These are phyloP conservation scores for Cercophora newfieldiana DNA, from an alignment of 495 filamentous ascomycete species.

Conservation along the genomic window DNA sequence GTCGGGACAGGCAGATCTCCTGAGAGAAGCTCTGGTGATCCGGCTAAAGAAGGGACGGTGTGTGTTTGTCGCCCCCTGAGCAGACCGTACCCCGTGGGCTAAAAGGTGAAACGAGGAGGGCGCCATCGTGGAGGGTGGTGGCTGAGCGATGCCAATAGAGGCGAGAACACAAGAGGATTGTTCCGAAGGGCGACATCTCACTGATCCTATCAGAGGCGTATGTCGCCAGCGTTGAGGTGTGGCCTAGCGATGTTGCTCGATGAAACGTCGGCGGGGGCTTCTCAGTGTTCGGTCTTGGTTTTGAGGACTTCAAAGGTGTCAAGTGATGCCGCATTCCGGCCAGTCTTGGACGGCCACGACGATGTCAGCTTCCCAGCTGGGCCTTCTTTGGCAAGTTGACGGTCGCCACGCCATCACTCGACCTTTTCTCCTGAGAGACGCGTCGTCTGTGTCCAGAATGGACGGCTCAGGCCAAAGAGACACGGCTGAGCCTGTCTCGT, in stretches of 20 bases:
- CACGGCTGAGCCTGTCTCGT: not conserved
- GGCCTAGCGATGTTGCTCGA: not conserved
- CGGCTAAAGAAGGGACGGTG: not conserved
- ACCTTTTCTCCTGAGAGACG: not conserved
- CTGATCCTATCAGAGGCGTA: not conserved
- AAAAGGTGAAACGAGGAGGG: not conserved
- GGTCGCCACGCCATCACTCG: constrained; percentile 14
- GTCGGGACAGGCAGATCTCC: constrained; percentile 1
- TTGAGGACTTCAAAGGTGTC: not conserved
- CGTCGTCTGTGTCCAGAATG: not conserved
- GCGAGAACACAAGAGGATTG: not conserved
- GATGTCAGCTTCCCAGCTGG: not conserved
- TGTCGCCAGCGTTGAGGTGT: not conserved
- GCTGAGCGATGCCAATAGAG: not conserved
- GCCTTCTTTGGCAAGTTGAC: constrained; percentile 1
- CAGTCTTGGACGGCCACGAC: constrained; percentile 29
- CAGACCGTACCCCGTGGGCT: not conserved
- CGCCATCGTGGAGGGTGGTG: not conserved
- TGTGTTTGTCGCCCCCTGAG: not conserved
- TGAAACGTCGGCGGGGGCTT: constrained; percentile 1
- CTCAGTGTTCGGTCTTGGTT: not conserved
- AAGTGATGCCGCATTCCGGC: constrained; percentile 22
- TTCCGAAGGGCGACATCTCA: not conserved
- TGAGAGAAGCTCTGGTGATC: not conserved
- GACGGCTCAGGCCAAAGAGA: not conserved